These are phyloP conservation scores for Aspergillus amoenus DNA, from an alignment of 2,329 filamentous ascomycete species.

Conservation along the genomic window DNA sequence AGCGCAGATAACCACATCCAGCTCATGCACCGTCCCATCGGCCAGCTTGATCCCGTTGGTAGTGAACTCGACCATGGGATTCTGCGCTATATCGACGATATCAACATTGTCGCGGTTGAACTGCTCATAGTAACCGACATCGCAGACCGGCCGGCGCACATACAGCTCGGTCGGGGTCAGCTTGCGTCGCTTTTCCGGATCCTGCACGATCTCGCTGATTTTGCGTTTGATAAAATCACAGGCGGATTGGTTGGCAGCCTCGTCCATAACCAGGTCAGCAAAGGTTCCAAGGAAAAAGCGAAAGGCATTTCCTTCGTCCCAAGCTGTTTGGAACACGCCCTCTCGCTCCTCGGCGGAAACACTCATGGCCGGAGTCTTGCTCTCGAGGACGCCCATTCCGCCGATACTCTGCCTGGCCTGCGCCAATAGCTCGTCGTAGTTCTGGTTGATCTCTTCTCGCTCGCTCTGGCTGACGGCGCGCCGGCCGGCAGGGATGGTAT, in stretches of 20 bases:
- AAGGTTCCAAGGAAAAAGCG: constrained; percentile 25
- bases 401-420: background rate
- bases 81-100: constrained; percentile 39
- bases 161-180: constrained; percentile 23
- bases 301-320: constrained; percentile 4
- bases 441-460: constrained; percentile 18
- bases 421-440: constrained; percentile 10
- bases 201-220: constrained; percentile 30
- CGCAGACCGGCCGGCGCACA: constrained; percentile 21
- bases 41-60: constrained; percentile 36
- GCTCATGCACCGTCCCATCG: constrained; percentile 31
- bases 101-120: constrained; percentile 46
- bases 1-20: constrained; percentile 28
- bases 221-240: constrained; percentile 40
- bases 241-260: constrained; percentile 39
- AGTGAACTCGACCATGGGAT: constrained; percentile 25
- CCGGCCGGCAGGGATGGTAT: constrained; percentile 35
- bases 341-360: background rate
- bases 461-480: constrained; percentile 24
- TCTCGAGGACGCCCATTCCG: constrained; percentile 16
- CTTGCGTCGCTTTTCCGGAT: constrained; percentile 29
- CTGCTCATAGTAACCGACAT: constrained; percentile 23
- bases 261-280: constrained; percentile 35
- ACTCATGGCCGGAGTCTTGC: background rate
- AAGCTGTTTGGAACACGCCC: background rate